Evolutionary conservation across 2,329 filamentous ascomycete genomes (phyloP).

Genomic region (Nothopassalora personata): DNA sequence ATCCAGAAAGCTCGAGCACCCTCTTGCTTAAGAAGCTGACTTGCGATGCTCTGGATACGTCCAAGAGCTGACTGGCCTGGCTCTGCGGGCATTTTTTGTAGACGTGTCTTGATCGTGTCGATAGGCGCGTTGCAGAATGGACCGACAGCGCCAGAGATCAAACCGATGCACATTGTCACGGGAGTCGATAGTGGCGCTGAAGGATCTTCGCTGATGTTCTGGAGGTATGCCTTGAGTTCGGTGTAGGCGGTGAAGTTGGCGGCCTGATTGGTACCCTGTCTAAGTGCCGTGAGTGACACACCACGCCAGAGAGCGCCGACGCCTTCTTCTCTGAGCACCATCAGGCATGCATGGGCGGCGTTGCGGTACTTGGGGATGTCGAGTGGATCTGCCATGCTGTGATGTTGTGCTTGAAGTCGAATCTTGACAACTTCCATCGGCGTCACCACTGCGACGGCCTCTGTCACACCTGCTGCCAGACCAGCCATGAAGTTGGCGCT

Average conservation of each 20-base stretch:
- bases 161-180: constrained; percentile 85
- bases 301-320: constrained; percentile 83
- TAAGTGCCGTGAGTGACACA: constrained; percentile 84
- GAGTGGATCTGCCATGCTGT: constrained; percentile 94
- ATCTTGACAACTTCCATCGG: constrained; percentile 99
- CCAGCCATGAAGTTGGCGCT: constrained; percentile 74
- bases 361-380: constrained; percentile 97
- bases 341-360: constrained; percentile 76
- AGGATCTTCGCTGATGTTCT: constrained; percentile 66
- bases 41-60: constrained; percentile 71
- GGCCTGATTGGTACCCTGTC: constrained; percentile 95
- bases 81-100: constrained; percentile 84
- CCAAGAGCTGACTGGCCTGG: constrained; percentile 70
- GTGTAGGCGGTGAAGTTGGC: constrained; percentile 98
- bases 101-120: constrained; percentile 95
- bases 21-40: constrained; percentile 67
- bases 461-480: constrained; percentile 86
- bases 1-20: constrained; percentile 96
- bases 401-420: constrained; percentile 92
- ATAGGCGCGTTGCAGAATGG: constrained; percentile 96
- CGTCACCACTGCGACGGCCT: constrained; percentile 92
- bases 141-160: constrained; percentile 90
- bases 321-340: constrained; percentile 88
- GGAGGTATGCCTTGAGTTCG: constrained; percentile 78
- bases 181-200: constrained; percentile 68